phyloP scores from a whole-genome alignment of 2,329 filamentous ascomycete species.

The Sclerotinia trifoliorum region DNA sequence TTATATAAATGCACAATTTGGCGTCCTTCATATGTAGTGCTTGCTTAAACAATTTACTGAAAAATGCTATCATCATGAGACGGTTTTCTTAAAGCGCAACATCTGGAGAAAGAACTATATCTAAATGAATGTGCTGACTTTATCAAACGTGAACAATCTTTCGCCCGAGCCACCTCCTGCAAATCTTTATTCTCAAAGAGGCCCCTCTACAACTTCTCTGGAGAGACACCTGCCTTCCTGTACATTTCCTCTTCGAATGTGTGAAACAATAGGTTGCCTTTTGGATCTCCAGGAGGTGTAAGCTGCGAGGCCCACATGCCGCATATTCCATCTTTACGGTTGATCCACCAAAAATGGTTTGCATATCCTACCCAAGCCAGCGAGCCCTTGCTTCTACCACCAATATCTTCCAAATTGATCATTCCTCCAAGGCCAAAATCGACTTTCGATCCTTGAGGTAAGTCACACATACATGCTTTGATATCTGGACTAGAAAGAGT shows the following conservation, averaged over 20 bases:
- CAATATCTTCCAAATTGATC: conserved; percentile 43
- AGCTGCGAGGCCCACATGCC: conserved; percentile 47
- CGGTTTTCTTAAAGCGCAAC: not conserved
- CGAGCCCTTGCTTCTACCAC: conserved; percentile 42
- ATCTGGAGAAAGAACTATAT: not conserved
- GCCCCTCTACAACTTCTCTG: conserved; percentile 6
- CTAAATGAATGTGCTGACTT: no score
- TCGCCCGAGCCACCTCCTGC: no score
- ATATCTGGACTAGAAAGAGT: conserved; percentile 23
- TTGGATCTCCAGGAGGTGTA: conserved; percentile 44
- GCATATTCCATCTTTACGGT: conserved; percentile 43
- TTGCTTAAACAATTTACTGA: not conserved
- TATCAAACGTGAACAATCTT: not conserved
- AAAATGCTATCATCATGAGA: not conserved
- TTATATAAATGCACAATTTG: not conserved
- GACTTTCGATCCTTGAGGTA: conserved; percentile 41
- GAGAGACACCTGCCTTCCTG: conserved; percentile 16
- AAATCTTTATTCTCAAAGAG: not conserved
- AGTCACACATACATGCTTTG: conserved; percentile 31
- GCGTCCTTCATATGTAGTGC: not conserved
- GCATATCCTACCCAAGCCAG: conserved; percentile 48
- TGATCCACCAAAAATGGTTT: conserved; percentile 49
- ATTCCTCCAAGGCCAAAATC: conserved; percentile 47
- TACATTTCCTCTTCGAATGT: conserved; percentile 46
- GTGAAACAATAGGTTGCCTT: conserved; percentile 40